Conservation (phyloP, 805 yeast genomes). For the Hanseniaspora nectarophila region DNA sequence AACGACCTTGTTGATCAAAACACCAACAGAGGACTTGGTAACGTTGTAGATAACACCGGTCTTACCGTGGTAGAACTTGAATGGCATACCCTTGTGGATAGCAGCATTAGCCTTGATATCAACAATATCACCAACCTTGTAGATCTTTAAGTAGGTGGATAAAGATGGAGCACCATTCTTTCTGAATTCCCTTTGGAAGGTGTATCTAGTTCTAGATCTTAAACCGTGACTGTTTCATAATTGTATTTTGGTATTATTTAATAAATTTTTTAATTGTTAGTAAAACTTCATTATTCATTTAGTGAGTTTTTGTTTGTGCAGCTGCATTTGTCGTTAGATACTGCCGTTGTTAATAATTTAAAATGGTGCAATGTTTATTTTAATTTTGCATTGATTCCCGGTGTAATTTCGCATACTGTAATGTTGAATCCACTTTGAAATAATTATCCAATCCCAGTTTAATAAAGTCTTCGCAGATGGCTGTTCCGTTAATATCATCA, state of each 20-base stretch:
- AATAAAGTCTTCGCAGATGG: too few relatives aligned
- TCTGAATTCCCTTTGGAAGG: conserved; percentile 99
- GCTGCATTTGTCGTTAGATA: too few relatives aligned
- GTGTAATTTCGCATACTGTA: too few relatives aligned
- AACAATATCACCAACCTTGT: conserved; percentile 98
- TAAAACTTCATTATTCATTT: not conserved
- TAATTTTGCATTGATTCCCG: too few relatives aligned
- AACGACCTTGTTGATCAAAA: conserved; percentile 94
- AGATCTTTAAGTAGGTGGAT: conserved; percentile 93
- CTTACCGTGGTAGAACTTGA: conserved; percentile 99
- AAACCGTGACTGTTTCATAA: conserved; percentile 69
- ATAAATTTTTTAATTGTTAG: not conserved
- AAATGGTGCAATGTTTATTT: too few relatives aligned
- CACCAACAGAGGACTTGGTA: conserved; percentile 97
- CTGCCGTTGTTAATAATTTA: too few relatives aligned
- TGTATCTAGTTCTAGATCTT: conserved; percentile 99
- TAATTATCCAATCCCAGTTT: too few relatives aligned
- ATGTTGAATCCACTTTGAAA: too few relatives aligned
- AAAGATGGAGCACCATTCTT: conserved; percentile 83
- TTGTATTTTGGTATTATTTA: not conserved
- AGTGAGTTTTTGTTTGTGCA: not conserved
- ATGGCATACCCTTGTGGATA: conserved; percentile 99
- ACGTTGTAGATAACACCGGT: conserved; percentile 98
- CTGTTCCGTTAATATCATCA: too few relatives aligned
- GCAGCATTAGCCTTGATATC: conserved; percentile 99